phyloP scores from a whole-genome alignment of 345 rosid genomes.

The Aquilaria malaccensis region DNA sequence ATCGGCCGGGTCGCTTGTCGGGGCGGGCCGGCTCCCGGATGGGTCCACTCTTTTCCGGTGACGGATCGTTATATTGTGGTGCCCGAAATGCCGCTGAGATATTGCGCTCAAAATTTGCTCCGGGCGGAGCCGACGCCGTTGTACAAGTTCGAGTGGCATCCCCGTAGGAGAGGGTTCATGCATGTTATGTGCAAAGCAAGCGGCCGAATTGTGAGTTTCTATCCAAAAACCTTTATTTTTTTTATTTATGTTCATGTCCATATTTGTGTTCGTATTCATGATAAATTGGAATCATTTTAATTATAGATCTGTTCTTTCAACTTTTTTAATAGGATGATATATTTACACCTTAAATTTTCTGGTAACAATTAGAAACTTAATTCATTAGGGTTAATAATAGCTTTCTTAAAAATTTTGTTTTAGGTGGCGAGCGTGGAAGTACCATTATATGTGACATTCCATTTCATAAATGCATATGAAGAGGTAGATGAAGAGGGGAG shows the following conservation, averaged over 20 bases:
- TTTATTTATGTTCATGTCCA: neutral
- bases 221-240: neutral
- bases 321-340: too few species aligned
- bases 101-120: conserved; percentile 66
- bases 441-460: conserved; percentile 78
- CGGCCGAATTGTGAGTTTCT: conserved; percentile 62
- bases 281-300: neutral
- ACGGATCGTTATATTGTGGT: conserved; percentile 73
- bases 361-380: too few species aligned
- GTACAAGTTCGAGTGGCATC: conserved; percentile 94
- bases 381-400: neutral
- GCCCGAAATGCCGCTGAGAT: conserved; percentile 93
- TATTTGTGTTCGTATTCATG: neutral
- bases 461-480: conserved; percentile 92
- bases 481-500: conserved; percentile 77
- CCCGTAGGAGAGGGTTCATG: conserved; percentile 56
- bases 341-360: too few species aligned
- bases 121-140: conserved; percentile 91
- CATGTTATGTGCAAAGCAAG: conserved; percentile 89
- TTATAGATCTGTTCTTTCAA: neutral
- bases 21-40: conserved; percentile 82
- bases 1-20: conserved; percentile 74
- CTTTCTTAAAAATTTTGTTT: neutral
- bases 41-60: conserved; percentile 97
- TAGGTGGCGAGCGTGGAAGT: conserved; percentile 96